These are phyloP conservation scores for Gilbertella persicaria DNA, from an alignment of 371 early-diverging fungal genomes.

Conservation along the genomic window DNA sequence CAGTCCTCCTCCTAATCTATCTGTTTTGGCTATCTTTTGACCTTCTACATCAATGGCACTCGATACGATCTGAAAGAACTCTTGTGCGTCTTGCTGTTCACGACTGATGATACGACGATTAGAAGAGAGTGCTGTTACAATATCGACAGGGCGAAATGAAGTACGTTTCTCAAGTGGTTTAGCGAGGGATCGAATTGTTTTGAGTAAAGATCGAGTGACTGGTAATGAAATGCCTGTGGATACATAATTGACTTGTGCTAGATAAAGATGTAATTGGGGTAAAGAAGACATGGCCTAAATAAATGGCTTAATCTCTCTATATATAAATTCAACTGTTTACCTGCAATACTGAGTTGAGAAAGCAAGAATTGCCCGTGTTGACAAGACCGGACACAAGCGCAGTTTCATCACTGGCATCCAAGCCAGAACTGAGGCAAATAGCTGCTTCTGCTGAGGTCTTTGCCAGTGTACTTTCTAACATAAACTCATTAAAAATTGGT, in stretches of 20 bases:
- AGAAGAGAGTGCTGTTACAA: conserved; percentile 36
- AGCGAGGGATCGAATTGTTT: conserved; percentile 32
- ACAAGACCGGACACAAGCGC: conserved; percentile 61
- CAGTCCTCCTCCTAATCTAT: conserved; percentile 15
- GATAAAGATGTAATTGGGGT: conserved; percentile 35
- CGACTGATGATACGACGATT: conserved; percentile 58
- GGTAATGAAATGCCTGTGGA: conserved; percentile 27
- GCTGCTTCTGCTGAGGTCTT: conserved; percentile 9
- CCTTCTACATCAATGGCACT: conserved; percentile 72
- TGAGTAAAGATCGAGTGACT: conserved; percentile 36
- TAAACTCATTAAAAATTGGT: neutral
- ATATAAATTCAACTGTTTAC: conserved; percentile 28
- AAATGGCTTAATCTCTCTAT: neutral
- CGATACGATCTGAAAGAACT: conserved; percentile 84
- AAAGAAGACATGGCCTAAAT: conserved; percentile 42
- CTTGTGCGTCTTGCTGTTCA: conserved; percentile 93
- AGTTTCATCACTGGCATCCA: conserved; percentile 12
- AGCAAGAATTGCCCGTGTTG: conserved; percentile 91
- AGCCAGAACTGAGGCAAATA: conserved; percentile 18
- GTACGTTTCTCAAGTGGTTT: conserved; percentile 29
- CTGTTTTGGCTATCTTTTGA: conserved; percentile 12
- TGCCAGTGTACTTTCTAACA: conserved; percentile 19
- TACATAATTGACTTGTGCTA: conserved; percentile 25
- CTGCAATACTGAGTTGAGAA: conserved; percentile 88
- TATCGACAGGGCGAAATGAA: conserved; percentile 39